Percentiles rank a stretch among this genome's conserved stretches.
Evolutionary conservation across 2,329 filamentous ascomycete species (phyloP).

Genomic region (Ophiocordyceps polyrhachis-furcata): DNA sequence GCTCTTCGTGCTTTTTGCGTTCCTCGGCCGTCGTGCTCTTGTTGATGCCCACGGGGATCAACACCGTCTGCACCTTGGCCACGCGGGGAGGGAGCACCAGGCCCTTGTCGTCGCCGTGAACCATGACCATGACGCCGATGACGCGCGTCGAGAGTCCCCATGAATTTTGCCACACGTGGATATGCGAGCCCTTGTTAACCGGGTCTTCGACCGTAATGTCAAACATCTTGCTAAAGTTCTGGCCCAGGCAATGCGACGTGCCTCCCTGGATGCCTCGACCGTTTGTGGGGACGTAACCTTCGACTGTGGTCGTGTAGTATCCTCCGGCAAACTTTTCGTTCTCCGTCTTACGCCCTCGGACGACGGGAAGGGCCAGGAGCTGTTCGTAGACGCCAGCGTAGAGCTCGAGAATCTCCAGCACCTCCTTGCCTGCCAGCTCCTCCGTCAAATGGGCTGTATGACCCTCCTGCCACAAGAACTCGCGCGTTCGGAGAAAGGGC

Average conservation of each 20-base stretch:
- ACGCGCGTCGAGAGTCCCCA: constrained; percentile 96
- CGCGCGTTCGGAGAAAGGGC: constrained; percentile 77
- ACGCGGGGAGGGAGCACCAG: constrained; percentile 84
- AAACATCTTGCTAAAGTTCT: constrained; percentile 99
- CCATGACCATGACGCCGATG: constrained; percentile 98
- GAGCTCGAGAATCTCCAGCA: constrained; percentile 79
- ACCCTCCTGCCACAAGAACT: constrained; percentile 97
- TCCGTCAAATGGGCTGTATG: constrained; percentile 81
- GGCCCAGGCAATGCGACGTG: constrained; percentile 84
- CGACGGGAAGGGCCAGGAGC: constrained; percentile 82
- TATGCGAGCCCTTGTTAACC: constrained; percentile 54
- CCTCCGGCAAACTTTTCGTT: constrained; percentile 97
- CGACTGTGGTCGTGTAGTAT: constrained; percentile 89
- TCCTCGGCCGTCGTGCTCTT: constrained; percentile 73
- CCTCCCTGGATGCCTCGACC: constrained; percentile 93
- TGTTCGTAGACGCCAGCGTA: constrained; percentile 89
- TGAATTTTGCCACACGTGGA: constrained; percentile 95
- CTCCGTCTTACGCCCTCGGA: constrained; percentile 86
- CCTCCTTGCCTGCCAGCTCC: constrained; percentile 64
- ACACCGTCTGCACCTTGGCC: constrained; percentile 65
- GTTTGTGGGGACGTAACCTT: constrained; percentile 91
- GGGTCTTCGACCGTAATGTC: constrained; percentile 95
- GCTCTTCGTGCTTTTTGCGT: constrained; percentile 53
- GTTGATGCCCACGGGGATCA: constrained; percentile 85
- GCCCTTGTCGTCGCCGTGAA: constrained; percentile 90